Conservation (phyloP, 345 rosid genomes). For the Salix koriyanagi region DNA sequence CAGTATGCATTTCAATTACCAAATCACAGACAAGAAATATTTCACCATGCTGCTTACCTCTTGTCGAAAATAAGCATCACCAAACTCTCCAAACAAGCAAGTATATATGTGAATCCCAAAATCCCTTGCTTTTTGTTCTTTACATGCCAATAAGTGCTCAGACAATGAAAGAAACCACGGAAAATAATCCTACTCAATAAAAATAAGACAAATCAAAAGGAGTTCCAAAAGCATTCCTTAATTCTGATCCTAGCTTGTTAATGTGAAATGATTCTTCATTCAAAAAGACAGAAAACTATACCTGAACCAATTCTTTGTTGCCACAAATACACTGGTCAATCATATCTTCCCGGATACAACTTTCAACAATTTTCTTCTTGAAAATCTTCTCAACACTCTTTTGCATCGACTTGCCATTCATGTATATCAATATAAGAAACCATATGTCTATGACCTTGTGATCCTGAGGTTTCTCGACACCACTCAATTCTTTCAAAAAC, state of each 20-base stretch:
- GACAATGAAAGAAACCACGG: constrained; percentile 63
- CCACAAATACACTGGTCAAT: constrained; percentile 70
- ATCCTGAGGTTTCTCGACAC: constrained; percentile 64
- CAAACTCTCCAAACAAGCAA: constrained; percentile 63
- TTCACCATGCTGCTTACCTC: constrained; percentile 43
- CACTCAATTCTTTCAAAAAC: constrained; percentile 59
- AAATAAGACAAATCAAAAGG: constrained; percentile 12
- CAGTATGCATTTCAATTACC: neutral
- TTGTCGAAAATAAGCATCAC: constrained; percentile 62
- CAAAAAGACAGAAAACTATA: constrained; percentile 13
- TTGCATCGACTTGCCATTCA: constrained; percentile 55
- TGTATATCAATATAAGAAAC: constrained; percentile 65
- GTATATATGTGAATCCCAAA: constrained; percentile 53
- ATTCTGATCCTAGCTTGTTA: constrained; percentile 8
- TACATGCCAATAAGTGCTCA: constrained; percentile 65
- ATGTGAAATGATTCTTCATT: constrained; percentile 5
- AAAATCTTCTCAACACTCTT: constrained; percentile 55
- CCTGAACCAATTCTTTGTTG: constrained; percentile 66
- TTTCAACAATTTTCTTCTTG: constrained; percentile 68
- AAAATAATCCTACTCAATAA: constrained; percentile 55
- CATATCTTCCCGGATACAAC: constrained; percentile 54
- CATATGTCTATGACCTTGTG: constrained; percentile 75
- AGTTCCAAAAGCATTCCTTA: neutral
- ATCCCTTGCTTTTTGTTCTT: constrained; percentile 72
- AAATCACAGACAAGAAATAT: neutral